Conservation (phyloP, 2,329 filamentous ascomycete species). For the Aspergillus sp. region DNA sequence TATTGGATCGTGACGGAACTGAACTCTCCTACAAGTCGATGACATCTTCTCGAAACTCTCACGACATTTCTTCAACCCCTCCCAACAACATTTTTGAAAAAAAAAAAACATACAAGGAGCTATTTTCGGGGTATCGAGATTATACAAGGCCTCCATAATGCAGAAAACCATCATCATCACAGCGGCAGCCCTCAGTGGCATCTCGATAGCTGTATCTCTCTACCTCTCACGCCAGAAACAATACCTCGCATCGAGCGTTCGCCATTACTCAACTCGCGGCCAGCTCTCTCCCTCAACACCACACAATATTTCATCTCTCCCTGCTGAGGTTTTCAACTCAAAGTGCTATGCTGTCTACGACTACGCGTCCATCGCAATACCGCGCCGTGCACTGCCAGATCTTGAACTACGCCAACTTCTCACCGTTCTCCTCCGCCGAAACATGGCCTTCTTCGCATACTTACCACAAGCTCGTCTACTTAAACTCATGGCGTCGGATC, state of each 20-base stretch:
- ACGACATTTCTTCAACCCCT: neutral
- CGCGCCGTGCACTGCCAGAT: conserved; percentile 21
- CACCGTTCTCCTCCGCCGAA: conserved; percentile 31
- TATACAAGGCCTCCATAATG: neutral
- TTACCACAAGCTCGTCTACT: conserved; percentile 34
- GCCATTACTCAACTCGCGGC: neutral
- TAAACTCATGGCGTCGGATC: conserved; percentile 18
- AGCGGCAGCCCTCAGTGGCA: neutral
- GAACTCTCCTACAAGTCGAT: neutral
- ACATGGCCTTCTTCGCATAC: conserved; percentile 33
- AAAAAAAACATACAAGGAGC: neutral
- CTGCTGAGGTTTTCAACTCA: conserved; percentile 18
- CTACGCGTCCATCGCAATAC: conserved; percentile 21
- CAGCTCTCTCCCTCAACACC: conserved; percentile 8
- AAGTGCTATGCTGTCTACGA: conserved; percentile 25
- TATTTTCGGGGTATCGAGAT: too few species aligned
- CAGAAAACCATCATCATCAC: neutral
- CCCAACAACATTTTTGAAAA: neutral
- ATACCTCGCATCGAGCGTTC: neutral
- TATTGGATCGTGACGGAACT: neutral
- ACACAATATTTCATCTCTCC: conserved; percentile 24
- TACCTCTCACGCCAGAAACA: neutral
- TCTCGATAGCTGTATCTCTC: conserved; percentile 2
- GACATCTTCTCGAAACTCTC: neutral
- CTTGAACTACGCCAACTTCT: conserved; percentile 22